Conservation (phyloP, 257 asterid species). For the Osmanthus fragrans region DNA sequence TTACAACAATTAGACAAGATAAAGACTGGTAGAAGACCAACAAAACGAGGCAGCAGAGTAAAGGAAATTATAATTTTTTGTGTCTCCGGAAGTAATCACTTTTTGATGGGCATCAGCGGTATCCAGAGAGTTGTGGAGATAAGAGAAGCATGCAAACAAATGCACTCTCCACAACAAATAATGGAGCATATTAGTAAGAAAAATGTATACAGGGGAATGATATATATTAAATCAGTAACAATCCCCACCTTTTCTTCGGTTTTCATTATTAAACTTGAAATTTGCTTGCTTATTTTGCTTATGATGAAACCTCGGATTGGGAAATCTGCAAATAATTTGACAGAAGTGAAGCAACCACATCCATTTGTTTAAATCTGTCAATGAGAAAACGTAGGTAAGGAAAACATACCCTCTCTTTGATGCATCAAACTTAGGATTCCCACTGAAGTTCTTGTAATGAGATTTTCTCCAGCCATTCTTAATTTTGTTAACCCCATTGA, state of each 20-base stretch:
- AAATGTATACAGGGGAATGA: neutral
- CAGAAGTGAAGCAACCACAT: conserved; percentile 23
- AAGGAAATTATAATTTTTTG: no score
- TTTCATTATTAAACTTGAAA: conserved; percentile 44
- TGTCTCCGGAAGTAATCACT: no score
- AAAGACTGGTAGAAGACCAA: neutral
- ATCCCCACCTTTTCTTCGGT: conserved; percentile 55
- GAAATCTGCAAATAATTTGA: conserved; percentile 41
- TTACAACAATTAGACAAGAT: neutral
- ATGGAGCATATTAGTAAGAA: no score
- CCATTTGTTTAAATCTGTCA: conserved; percentile 11
- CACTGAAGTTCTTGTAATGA: conserved; percentile 42
- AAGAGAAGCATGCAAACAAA: no score
- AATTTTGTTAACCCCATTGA: conserved; percentile 34
- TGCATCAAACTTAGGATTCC: conserved; percentile 45
- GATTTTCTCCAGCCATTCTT: conserved; percentile 44
- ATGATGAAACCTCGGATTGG: conserved; percentile 39
- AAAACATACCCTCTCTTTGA: conserved; percentile 48
- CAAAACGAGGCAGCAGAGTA: no score
- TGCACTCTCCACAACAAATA: no score
- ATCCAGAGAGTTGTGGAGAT: no score
- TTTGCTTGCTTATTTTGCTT: conserved; percentile 52
- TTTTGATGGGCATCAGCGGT: no score
- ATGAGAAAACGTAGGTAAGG: neutral
- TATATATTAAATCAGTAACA: neutral